Base-by-base conservation (phyloP, 139 green algal species). In the Tetradesmus lagerheimii region DNA sequence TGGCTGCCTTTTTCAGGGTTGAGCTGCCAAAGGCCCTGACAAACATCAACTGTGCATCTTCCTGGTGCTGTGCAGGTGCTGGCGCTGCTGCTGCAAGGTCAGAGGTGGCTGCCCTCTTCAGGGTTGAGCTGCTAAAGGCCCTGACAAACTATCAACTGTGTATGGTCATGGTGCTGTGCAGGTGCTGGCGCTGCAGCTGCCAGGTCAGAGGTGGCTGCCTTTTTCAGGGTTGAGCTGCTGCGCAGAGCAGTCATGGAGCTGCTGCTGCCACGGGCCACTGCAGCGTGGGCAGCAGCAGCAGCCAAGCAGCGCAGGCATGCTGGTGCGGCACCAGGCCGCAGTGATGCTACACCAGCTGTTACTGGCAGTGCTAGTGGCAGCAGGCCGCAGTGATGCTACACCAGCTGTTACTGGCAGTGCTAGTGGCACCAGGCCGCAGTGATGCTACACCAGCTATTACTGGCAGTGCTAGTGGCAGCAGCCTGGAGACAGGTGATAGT, bases 11-110 rank as follows among this genome's bases (percentile, higher is more conserved):
- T 57, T 87, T 87, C 82, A 38, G 29, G 18, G 12, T 79, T 35
- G 82, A 87, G 29, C 53, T 87, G 31, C 25, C 79, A 20, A 53
- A 57, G 45, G 11, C 14, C 11, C 11, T 18, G 11, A 57, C 45
- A 57, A 57, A 57, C 45, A 57, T 18, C 45, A 9, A 9, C 45
- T 57, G 45, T 57, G 45, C 45, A 57, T 43, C 27, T 80, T 23
- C n/a, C n/a, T n/a, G n/a, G n/a, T n/a, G n/a, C n/a, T n/a, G n/a
- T 83, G 77, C 83, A 88, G 83, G 83, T 80, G 83, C 83, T 80
- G 83, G 83, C 41, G 83, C 83, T 80, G 41, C 83, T 80, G 83
- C 83, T 67, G 83, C 83, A 20, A 9, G 38, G 18, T 23, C 62
- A 12, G 83, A 88, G 62, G 83, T 67, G 25, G 83, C 83, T 62